Evolutionary conservation across 306 rosid genomes (phyloP).

Genomic region (Acacia confusa): DNA sequence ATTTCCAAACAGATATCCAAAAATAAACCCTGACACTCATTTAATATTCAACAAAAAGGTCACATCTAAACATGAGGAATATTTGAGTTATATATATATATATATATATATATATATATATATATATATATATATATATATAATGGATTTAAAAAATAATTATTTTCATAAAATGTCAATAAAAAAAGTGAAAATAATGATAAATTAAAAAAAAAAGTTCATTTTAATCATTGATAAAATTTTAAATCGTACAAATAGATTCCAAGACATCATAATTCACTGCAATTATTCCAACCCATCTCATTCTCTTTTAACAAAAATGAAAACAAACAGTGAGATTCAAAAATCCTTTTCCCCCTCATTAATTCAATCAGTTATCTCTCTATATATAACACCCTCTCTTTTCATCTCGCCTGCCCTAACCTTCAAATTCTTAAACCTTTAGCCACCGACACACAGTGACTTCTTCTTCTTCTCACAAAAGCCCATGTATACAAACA

Average conservation of each 20-base stretch:
- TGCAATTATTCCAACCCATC: background rate
- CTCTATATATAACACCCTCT: constrained; percentile 18
- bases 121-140: background rate
- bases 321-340: background rate
- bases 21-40: too few relatives aligned
- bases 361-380: background rate
- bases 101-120: background rate
- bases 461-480: background rate
- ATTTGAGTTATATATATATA: background rate
- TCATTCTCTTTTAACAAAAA: background rate
- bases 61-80: background rate
- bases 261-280: background rate
- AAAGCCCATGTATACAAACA: background rate
- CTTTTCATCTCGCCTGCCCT: background rate
- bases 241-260: background rate
- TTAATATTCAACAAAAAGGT: background rate
- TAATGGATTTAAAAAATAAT: background rate
- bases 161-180: background rate
- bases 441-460: background rate
- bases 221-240: background rate
- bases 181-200: too few relatives aligned
- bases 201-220: background rate
- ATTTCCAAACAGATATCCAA: too few relatives aligned
- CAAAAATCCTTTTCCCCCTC: background rate
- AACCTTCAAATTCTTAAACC: constrained; percentile 18